Percentiles rank a stretch among this genome's conserved stretches.
Evolutionary conservation across 116 monocot genomes (phyloP).

Genomic region (Zostera marina): DNA sequence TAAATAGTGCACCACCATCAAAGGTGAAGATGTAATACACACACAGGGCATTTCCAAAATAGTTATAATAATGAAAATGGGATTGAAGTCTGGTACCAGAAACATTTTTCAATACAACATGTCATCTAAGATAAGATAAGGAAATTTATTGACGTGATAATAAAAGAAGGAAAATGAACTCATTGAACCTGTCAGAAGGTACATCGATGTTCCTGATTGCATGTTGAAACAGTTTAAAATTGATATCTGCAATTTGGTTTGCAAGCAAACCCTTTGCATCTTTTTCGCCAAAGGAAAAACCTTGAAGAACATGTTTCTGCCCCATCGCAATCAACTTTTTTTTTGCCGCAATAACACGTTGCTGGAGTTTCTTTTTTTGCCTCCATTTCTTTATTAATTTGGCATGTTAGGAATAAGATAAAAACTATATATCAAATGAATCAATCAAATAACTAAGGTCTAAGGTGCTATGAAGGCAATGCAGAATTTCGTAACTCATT

Average conservation of each 20-base stretch:
- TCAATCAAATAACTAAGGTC: background rate
- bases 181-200: slow-evolving; percentile 28
- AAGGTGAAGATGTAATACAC: too few relatives aligned
- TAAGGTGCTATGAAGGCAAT: background rate
- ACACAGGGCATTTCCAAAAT: too few relatives aligned
- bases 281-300: slow-evolving; percentile 47
- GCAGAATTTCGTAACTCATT: background rate
- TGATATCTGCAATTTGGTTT: slow-evolving; percentile 43
- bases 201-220: slow-evolving; percentile 27
- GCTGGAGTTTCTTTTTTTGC: slow-evolving; percentile 57
- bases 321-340: slow-evolving; percentile 51
- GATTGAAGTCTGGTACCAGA: too few relatives aligned
- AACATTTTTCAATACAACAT: too few relatives aligned
- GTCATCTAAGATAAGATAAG: too few relatives aligned
- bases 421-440: background rate
- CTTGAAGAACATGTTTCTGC: slow-evolving; percentile 69
- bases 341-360: slow-evolving; percentile 45
- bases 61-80: too few relatives aligned
- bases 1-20: too few relatives aligned
- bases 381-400: slow-evolving; percentile 65
- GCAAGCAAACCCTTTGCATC: slow-evolving; percentile 37
- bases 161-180: background rate
- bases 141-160: too few relatives aligned
- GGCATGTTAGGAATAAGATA: background rate
- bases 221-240: slow-evolving; percentile 57